Conservation (phyloP, 1,139 yeast genomes). For the Yamadazyma sp. region DNA sequence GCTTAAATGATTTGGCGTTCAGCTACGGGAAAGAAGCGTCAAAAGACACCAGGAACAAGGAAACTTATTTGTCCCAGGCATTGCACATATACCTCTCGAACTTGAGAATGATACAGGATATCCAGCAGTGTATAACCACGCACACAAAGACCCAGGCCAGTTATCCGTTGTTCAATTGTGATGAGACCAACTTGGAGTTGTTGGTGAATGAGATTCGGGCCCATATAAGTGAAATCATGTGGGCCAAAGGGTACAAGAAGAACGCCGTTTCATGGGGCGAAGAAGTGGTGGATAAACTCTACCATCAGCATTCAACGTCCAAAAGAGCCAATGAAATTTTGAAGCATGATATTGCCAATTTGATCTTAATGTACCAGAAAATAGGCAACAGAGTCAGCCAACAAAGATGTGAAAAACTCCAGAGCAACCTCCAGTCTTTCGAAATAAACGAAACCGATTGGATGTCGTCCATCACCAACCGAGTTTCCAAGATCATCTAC, state of each 20-base stretch:
- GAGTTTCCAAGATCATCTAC: slow-evolving; percentile 42
- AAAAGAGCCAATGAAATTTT: slow-evolving; percentile 32
- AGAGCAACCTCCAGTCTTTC: slow-evolving; percentile 20
- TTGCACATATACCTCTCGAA: slow-evolving; percentile 41
- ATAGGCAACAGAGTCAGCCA: slow-evolving; percentile 25
- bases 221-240: slow-evolving; percentile 64
- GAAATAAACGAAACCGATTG: slow-evolving; percentile 26
- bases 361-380: slow-evolving; percentile 32
- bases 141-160: slow-evolving; percentile 26
- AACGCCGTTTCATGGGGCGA: slow-evolving; percentile 68
- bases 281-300: slow-evolving; percentile 45
- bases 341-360: slow-evolving; percentile 30
- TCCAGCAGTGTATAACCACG: slow-evolving; percentile 21
- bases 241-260: slow-evolving; percentile 53
- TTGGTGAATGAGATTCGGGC: slow-evolving; percentile 45
- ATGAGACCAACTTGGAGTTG: slow-evolving; percentile 28
- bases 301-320: slow-evolving; percentile 29
- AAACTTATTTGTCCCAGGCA: slow-evolving; percentile 23
- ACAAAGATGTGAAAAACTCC: slow-evolving; percentile 30
- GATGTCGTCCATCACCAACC: slow-evolving; percentile 35
- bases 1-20: slow-evolving; percentile 39
- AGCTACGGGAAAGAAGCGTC: slow-evolving; percentile 25
- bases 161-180: slow-evolving; percentile 41
- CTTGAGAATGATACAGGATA: slow-evolving; percentile 25
- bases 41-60: slow-evolving; percentile 10